Evolutionary conservation across 352 stramenopile species (phyloP).

Genomic region (Phytophthora brassicae): DNA sequence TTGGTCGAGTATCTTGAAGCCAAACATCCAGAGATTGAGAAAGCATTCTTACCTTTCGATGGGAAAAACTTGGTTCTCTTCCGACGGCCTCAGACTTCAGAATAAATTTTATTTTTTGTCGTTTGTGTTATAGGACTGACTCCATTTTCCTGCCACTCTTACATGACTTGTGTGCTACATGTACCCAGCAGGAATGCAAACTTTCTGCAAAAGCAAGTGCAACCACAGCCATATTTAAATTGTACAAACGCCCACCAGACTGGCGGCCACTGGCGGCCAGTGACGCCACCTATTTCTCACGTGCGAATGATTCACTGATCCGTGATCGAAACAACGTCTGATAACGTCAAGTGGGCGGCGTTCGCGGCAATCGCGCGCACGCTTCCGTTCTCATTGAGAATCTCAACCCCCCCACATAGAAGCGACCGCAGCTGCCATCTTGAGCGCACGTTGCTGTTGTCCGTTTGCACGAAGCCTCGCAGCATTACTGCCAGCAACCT

Average conservation of each 20-base stretch:
- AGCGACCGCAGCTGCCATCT: conserved; percentile 10
- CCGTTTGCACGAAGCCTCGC: conserved; percentile 19
- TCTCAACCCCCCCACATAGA: conserved; percentile 33
- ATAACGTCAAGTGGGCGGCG: conserved; percentile 16
- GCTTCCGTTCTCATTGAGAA: conserved; percentile 33
- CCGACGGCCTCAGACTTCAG: conserved; percentile 17
- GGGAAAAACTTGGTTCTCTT: conserved; percentile 88
- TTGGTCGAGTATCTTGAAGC: conserved; percentile 75
- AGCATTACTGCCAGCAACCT: not conserved
- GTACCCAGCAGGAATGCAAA: too few species aligned
- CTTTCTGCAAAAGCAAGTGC: conserved; percentile 27
- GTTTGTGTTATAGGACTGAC: not conserved
- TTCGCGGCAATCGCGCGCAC: conserved; percentile 32
- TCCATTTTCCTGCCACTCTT: conserved; percentile 7
- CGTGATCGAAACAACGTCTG: too few species aligned
- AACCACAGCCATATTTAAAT: conserved; percentile 17
- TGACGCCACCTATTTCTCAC: conserved; percentile 13
- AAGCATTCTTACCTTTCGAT: conserved; percentile 71
- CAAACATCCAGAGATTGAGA: conserved; percentile 69
- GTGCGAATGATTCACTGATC: too few species aligned
- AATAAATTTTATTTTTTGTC: not conserved
- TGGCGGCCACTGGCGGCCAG: too few species aligned
- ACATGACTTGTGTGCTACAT: conserved; percentile 16
- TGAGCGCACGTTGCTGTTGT: conserved; percentile 32
- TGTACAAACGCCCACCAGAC: conserved; percentile 14